Evolutionary conservation across 306 rosid genomes (phyloP).

Genomic region (Trichosanthes truncata): DNA sequence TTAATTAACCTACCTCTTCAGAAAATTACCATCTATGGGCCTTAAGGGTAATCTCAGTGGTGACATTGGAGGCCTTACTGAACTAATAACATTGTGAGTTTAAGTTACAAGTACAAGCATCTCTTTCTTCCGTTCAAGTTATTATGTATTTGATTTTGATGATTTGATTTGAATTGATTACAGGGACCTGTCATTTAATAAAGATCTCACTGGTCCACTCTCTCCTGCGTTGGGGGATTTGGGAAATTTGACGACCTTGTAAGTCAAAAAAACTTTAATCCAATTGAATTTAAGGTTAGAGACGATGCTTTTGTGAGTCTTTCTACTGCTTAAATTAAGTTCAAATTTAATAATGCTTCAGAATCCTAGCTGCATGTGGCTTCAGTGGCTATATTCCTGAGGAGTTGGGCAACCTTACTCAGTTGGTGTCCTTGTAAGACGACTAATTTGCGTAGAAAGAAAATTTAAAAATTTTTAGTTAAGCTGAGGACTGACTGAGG

Average conservation of each 20-base stretch:
- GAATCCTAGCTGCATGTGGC: constrained; percentile 49
- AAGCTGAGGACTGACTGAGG: too few relatives aligned
- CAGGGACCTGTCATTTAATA: constrained; percentile 46
- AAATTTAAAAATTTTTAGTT: too few relatives aligned
- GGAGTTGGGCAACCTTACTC: constrained; percentile 40
- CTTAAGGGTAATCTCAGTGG: constrained; percentile 35
- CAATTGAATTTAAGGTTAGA: too few relatives aligned
- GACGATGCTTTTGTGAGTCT: too few relatives aligned
- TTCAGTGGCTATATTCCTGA: constrained; percentile 58
- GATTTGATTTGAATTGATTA: not conserved
- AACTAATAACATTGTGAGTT: constrained; percentile 29
- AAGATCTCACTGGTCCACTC: constrained; percentile 33
- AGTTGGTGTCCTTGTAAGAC: constrained; percentile 47
- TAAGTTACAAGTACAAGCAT: not conserved
- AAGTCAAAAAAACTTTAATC: not conserved
- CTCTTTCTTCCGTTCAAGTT: not conserved
- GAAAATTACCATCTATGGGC: constrained; percentile 22
- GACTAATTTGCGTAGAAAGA: too few relatives aligned
- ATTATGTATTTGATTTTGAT: not conserved
- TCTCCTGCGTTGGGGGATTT: constrained; percentile 28
- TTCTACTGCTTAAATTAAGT: too few relatives aligned
- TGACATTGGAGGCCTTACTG: constrained; percentile 32
- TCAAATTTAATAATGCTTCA: constrained; percentile 9
- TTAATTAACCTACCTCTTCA: not conserved
- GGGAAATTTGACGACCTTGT: constrained; percentile 20